A percentile compares a stretch with the other conserved stretches of the same genome.
Evolutionary conservation across 148 eudicot genomes (phyloP).

Genomic region (Amaranthus palmeri): DNA sequence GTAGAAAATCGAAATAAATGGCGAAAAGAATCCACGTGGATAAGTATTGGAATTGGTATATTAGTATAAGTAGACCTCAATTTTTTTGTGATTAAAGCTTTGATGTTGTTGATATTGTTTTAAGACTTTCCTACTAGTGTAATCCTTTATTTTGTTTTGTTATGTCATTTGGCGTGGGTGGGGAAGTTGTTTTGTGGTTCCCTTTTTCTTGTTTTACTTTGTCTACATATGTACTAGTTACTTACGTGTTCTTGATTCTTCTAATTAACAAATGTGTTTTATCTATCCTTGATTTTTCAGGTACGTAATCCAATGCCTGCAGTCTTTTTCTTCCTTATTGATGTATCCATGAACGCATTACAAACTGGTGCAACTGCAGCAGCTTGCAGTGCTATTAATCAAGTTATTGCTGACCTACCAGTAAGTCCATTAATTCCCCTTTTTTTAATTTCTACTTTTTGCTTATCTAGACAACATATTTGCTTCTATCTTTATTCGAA

Average conservation of each 20-base stretch:
- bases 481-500: background rate
- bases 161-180: background rate
- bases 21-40: too few relatives aligned
- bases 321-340: conserved; percentile 85
- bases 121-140: background rate
- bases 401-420: conserved; percentile 91
- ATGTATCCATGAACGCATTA: conserved; percentile 85
- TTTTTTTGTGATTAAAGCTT: too few relatives aligned
- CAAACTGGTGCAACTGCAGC: conserved; percentile 99
- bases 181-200: background rate
- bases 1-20: too few relatives aligned
- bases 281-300: conserved; percentile 30
- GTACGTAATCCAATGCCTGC: conserved; percentile 99
- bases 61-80: too few relatives aligned
- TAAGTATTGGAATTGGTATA: too few relatives aligned
- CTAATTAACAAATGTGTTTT: conserved; percentile 1
- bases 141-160: background rate
- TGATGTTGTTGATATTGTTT: too few relatives aligned
- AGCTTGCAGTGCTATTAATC: conserved; percentile 93
- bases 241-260: background rate
- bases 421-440: conserved; percentile 41
- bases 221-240: conserved; percentile 1
- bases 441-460: background rate
- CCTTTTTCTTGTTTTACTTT: background rate
- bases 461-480: background rate